A percentile compares a stretch with the other conserved stretches of the same genome.
Evolutionary conservation across 345 rosid species (phyloP).

Genomic region (Lenwebbia sp.): DNA sequence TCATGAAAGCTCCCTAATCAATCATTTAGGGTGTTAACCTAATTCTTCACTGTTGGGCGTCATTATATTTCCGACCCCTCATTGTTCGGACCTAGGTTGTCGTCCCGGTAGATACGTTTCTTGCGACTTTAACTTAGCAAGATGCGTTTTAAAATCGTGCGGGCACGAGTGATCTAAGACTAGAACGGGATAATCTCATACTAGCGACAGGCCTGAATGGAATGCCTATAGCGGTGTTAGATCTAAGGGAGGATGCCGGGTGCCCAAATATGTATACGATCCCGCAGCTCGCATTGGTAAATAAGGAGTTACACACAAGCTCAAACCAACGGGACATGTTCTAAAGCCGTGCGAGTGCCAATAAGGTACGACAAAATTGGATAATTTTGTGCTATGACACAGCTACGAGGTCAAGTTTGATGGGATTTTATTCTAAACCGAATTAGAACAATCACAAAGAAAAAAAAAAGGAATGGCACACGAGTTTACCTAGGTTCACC

Average conservation of each 20-base stretch:
- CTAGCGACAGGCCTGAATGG: rapidly evolving
- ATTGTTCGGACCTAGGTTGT: background rate
- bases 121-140: background rate
- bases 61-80: background rate
- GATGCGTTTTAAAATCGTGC: background rate
- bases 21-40: background rate
- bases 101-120: rapidly evolving
- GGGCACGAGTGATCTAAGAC: background rate
- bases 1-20: background rate
- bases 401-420: rapidly evolving
- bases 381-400: rapidly evolving
- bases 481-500: too few relatives aligned
- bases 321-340: rapidly evolving
- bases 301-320: background rate
- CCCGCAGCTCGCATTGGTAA: rapidly evolving
- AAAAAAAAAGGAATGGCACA: too few relatives aligned
- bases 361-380: rapidly evolving
- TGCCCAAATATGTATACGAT: background rate
- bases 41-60: rapidly evolving
- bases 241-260: background rate
- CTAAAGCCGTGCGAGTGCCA: rapidly evolving
- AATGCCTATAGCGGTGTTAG: background rate
- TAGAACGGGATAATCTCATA: background rate
- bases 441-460: too few relatives aligned
- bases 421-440: too few relatives aligned